Evolutionary conservation across 2,329 filamentous ascomycete species (phyloP), one percentile per base, ranked within the genome.

Genomic region (Aureobasidium sp.): DNA sequence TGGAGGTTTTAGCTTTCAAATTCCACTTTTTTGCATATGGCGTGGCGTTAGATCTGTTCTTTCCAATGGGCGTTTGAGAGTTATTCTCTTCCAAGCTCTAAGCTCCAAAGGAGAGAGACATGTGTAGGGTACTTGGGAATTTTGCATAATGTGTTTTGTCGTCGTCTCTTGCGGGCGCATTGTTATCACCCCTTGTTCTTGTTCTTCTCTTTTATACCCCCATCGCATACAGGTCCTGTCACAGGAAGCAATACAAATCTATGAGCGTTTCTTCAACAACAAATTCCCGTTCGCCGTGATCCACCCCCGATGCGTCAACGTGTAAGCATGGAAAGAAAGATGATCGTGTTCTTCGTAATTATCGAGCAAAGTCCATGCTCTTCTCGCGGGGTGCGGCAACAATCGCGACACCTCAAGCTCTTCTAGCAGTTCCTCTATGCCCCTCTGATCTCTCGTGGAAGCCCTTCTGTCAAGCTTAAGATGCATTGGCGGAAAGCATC

Each of bases 31-130:
- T 55, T 55, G 51, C 51, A 57, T 57, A 57, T 57, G 53, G 53
- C 53, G 53, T 8, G 53, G 53, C 53, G 53, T 57, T 45, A 44
- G 39, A 34, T 57, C 53, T 57, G 45, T 48, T n/a, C 9, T 30
- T 53, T 41, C 45, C 6, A 25, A 8, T 14, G 25, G 49, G 49
- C 32, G 32, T 36, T 50, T 16, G 7, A 47, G 44, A 47, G 29
- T 14, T 14, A 27, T 47, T 25, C 16, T 42, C 16, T 21, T 44
- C 42, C 27, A 25, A 45, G 13, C 32, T 34, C 32, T 11, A 8
- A 42, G 21, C 21, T 21, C 21, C 21, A 21, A 21, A 21, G 21
- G 27, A 54, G 25, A 36, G n/a, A 27, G 11, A 30, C 11, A 16
- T 36, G 32, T 50, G 30, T 42, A 29, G 25, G 37, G 36, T 32